phyloP scores from a whole-genome alignment of 352 stramenopile species.

The Phytophthora vignae region DNA sequence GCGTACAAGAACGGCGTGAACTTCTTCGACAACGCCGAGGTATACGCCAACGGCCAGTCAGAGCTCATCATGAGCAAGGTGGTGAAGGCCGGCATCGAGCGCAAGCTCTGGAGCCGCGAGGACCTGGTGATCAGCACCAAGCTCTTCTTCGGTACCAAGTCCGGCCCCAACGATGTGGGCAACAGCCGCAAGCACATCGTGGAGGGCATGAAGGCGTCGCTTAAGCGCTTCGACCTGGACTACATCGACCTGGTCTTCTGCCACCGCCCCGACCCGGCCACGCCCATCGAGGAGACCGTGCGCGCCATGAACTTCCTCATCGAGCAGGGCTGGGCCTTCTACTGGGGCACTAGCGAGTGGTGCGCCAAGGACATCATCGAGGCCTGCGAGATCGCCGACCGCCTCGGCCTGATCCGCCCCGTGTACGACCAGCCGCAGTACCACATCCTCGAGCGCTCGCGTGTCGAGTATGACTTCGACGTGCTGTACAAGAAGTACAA shows the following conservation, averaged over 20 bases:
- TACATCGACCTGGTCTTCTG: slow-evolving; percentile 80
- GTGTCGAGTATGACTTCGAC: slow-evolving; percentile 74
- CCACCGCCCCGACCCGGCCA: slow-evolving; percentile 56
- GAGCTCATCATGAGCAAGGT: slow-evolving; percentile 69
- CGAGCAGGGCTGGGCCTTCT: slow-evolving; percentile 36
- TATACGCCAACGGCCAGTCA: slow-evolving; percentile 58
- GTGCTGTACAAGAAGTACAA: slow-evolving; percentile 74
- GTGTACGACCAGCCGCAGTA: slow-evolving; percentile 77
- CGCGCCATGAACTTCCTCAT: slow-evolving; percentile 61
- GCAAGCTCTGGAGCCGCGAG: slow-evolving; percentile 47
- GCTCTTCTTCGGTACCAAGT: slow-evolving; percentile 61
- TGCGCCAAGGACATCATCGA: slow-evolving; percentile 72
- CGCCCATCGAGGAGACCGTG: slow-evolving; percentile 72
- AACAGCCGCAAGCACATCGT: slow-evolving; percentile 65
- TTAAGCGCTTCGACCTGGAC: slow-evolving; percentile 62
- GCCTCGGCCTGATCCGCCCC: slow-evolving; percentile 43
- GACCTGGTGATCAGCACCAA: slow-evolving; percentile 77
- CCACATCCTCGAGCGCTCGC: slow-evolving; percentile 74
- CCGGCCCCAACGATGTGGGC: slow-evolving; percentile 40
- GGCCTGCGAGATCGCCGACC: slow-evolving; percentile 49
- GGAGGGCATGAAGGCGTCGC: slow-evolving; percentile 63
- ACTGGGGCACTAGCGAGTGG: slow-evolving; percentile 85
- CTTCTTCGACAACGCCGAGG: slow-evolving; percentile 75
- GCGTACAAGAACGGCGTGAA: slow-evolving; percentile 73
- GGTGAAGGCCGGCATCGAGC: slow-evolving; percentile 62